Percentiles rank a stretch among this genome's conserved stretches.
Conservation (phyloP, 495 filamentous ascomycete species). For the Aspergillus affinis region DNA sequence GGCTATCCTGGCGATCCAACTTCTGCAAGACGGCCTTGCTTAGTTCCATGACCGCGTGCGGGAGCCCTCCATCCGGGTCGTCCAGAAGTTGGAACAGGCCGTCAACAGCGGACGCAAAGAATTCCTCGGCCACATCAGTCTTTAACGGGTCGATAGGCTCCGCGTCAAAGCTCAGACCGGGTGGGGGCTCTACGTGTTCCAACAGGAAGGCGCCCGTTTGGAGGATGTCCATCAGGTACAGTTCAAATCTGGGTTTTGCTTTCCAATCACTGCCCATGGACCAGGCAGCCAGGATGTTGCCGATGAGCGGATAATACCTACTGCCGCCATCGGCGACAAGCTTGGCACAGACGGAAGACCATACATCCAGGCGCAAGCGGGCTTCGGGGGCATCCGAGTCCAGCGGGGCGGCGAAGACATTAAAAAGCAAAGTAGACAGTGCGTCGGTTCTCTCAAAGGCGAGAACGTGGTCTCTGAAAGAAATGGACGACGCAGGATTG, state of each 20-base stretch:
- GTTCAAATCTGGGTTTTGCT: constrained; percentile 82
- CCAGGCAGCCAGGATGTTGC: constrained; percentile 72
- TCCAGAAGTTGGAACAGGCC: constrained; percentile 84
- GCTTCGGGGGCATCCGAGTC: constrained; percentile 80
- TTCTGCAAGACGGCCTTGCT: constrained; percentile 78
- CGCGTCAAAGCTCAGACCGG: constrained; percentile 38
- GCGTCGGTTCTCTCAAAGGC: constrained; percentile 88
- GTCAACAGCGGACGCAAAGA: constrained; percentile 79
- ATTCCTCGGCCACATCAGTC: constrained; percentile 80
- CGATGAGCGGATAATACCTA: constrained; percentile 42
- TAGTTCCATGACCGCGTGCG: constrained; percentile 77
- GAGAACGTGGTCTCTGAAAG: constrained; percentile 44
- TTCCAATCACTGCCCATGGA: constrained; percentile 85
- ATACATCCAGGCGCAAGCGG: constrained; percentile 74
- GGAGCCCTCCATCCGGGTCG: constrained; percentile 74
- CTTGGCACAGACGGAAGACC: constrained; percentile 84
- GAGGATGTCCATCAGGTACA: constrained; percentile 88
- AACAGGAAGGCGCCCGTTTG: constrained; percentile 89
- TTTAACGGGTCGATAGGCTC: constrained; percentile 65
- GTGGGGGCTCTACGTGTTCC: constrained; percentile 66
- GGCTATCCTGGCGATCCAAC: constrained; percentile 65
- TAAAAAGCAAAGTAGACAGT: constrained; percentile 80
- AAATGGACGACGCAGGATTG: constrained; percentile 56
- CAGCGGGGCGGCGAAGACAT: constrained; percentile 68
- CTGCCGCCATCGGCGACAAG: constrained; percentile 51